Base-by-base conservation (phyloP, 2,329 filamentous ascomycete genomes). In the Sphaerulina musiva region DNA sequence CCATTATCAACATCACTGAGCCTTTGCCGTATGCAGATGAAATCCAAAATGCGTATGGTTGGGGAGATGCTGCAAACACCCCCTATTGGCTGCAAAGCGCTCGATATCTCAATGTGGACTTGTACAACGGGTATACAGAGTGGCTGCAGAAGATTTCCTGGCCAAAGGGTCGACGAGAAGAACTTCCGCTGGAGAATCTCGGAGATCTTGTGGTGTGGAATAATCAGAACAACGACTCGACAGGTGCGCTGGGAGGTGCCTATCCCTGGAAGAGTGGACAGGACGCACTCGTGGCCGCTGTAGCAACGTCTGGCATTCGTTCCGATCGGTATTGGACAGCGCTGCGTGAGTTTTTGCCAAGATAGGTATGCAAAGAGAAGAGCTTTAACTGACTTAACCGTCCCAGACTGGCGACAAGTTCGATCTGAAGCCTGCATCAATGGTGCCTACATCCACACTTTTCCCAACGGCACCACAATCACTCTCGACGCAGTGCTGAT, bases 321-420 rank as follows among this genome's bases (percentile, higher is more conserved):
- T 74, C 89, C 60, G 78, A 82, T 52, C 84, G 78, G 0, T 89
- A 89, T 69, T 81, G 72, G 66, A 76, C 86, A 62, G 86, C 86
- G 0, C 73, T 89, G 0, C 34, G 26, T 26, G 26, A 26, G 26
- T 17, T 26, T 26, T 6, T 26, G 26, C 26, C 26, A 26, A 26
- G 26, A 17, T 17, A 26, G 26, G 1, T 17, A 17, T 17, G 14
- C 14, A 17, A 1, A 1, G 14, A 17, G 14, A 17, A 17, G 14
- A 17, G 14, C 14, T 17, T 17, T 17, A 6, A 26, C 26, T 26
- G 26, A 26, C 26, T 26, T 26, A 26, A 26, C 6, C 26, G 6
- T 26, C 14, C 4, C 6, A 26, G 66, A 72, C 0, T 89, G 83
- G 69, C 36, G 51, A 43, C 51, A 48, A 36, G 41, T 38, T 6